Conservation (phyloP, 1,139 yeast species). For the Pichia sorboxylosa region DNA sequence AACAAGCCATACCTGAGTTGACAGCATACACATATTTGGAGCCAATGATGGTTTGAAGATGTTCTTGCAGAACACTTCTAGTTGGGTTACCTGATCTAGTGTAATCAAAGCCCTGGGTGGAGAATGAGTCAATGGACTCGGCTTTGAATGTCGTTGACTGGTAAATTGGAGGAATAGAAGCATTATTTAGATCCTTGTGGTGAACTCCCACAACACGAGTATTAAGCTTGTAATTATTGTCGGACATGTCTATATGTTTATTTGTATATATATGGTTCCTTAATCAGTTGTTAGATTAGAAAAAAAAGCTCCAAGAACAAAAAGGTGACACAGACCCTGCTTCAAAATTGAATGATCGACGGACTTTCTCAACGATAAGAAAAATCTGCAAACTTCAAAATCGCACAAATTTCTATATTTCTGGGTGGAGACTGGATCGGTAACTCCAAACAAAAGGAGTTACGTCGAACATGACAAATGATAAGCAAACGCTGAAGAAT, state of each 20-base stretch:
- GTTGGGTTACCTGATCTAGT: conserved; percentile 95
- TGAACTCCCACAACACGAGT: conserved; percentile 66
- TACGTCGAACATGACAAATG: too few relatives aligned
- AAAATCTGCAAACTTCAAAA: background rate
- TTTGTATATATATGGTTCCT: too few relatives aligned
- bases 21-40: conserved; percentile 71
- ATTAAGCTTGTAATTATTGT: conserved; percentile 40
- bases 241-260: too few relatives aligned
- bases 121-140: conserved; percentile 55
- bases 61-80: conserved; percentile 66
- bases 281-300: too few relatives aligned
- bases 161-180: conserved; percentile 82
- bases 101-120: conserved; percentile 66
- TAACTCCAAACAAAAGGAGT: too few relatives aligned
- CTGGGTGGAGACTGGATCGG: too few relatives aligned
- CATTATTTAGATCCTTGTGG: conserved; percentile 61
- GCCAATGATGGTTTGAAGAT: conserved; percentile 63
- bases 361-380: too few relatives aligned
- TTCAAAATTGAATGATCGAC: too few relatives aligned
- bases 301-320: too few relatives aligned
- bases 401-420: too few relatives aligned
- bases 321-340: too few relatives aligned
- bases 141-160: conserved; percentile 92
- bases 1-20: conserved; percentile 85
- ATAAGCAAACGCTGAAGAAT: too few relatives aligned